Evolutionary conservation across 768 basidiomycete species (phyloP), one percentile per base, ranked within the genome.

Genomic region (Rhodotorula graminis): DNA sequence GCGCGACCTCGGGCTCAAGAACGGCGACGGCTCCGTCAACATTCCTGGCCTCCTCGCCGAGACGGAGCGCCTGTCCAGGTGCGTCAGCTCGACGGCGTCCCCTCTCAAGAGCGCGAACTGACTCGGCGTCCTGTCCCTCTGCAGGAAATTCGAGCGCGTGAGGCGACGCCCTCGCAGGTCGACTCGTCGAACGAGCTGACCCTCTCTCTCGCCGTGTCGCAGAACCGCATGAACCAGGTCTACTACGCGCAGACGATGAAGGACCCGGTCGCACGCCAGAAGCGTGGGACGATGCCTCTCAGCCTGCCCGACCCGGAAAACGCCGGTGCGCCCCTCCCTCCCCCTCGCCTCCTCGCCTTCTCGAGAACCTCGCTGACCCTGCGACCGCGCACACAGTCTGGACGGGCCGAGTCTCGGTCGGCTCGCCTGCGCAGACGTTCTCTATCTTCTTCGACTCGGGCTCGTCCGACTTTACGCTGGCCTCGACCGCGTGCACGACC

Each of bases 361-460:
- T 50, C 33, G 37, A 37, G 37, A 15, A 15, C 12, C 19, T 27
- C 27, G 25, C 31, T 37, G 44, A 27, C 27, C 12, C 7, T 29
- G 44, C 44, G 6, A 16, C 1, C 15, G 37, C 33, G 31, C 33
- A 10, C 19, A 37, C 57, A 72, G 71, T 72, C 42, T 72, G 71
- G 71, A 72, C 71, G 9, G 71, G 71, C n/a, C 27, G 21, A 1
- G 67, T 72, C 44, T 11, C 50, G 14, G 64, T 72, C n/a, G 71
- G 71, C n/a, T 65, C 71, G 49, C 71, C 71, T 27, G 72, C 78
- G 5, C 81, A 82, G 71, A 67, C 64, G 27, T 75, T 81, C 57
- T 61, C 77, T 40, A 79, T 82, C 53, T 80, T 80, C 72, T 80
- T 82, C 55, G 82, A 82, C 71, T 81, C 81, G 18, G 81, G 81